phyloP scores from a whole-genome alignment of 129 eudicot species.

The Escallonia rubra region DNA sequence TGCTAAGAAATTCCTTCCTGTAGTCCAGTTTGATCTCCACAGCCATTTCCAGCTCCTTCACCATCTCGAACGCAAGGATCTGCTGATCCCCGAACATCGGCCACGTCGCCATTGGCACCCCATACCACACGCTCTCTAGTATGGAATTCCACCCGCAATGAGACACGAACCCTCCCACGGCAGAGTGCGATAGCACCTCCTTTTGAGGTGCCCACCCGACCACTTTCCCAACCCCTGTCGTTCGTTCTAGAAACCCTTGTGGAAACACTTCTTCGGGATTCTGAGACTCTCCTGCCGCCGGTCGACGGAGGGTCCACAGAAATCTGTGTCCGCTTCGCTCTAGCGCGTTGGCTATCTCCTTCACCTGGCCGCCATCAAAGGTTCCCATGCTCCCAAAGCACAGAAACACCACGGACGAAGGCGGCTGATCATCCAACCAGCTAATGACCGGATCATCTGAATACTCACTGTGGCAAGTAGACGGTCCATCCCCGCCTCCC shows the following conservation, averaged over 20 bases:
- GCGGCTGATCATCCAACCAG: constrained; percentile 33
- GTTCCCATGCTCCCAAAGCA: constrained; percentile 59
- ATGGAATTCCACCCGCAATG: constrained; percentile 67
- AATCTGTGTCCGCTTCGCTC: constrained; percentile 31
- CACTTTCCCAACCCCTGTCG: constrained; percentile 28
- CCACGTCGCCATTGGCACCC: constrained; percentile 54
- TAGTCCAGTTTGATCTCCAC: constrained; percentile 29
- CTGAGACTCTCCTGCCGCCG: constrained; percentile 19
- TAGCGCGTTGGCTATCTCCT: constrained; percentile 30
- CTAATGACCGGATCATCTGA: background rate
- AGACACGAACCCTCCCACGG: constrained; percentile 46
- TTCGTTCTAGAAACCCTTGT: constrained; percentile 35
- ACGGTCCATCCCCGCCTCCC: constrained; percentile 1
- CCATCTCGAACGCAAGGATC: constrained; percentile 31
- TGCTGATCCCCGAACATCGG: constrained; percentile 48
- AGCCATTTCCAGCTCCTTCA: constrained; percentile 33
- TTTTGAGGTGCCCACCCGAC: constrained; percentile 57
- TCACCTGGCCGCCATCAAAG: constrained; percentile 28
- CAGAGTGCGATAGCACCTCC: constrained; percentile 31
- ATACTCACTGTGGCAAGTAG: background rate
- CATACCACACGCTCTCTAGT: constrained; percentile 52
- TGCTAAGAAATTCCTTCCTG: background rate
- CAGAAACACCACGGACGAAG: constrained; percentile 42
- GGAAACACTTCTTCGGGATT: constrained; percentile 24
- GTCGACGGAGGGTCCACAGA: constrained; percentile 40